A percentile compares a stretch with the other conserved stretches of the same genome.
Conservation (phyloP, 805 yeast genomes). For the Starmerella bombicola region DNA sequence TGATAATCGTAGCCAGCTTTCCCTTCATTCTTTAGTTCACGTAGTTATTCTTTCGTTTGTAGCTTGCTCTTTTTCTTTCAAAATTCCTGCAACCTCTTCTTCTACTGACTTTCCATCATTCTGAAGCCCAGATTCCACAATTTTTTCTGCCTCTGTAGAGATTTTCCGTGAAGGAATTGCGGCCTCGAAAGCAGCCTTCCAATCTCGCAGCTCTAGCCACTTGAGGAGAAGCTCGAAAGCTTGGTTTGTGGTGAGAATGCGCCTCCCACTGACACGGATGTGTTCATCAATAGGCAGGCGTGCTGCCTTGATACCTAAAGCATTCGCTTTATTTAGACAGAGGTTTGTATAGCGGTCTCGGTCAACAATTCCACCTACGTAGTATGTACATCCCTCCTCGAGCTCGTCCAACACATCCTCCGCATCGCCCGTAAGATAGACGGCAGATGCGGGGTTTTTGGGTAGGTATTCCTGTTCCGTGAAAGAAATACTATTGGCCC, state of each 20-base stretch:
- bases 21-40: too few species aligned
- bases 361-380: slow-evolving; percentile 93
- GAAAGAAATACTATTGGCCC: slow-evolving; percentile 52
- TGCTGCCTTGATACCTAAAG: slow-evolving; percentile 56
- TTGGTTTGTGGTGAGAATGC: slow-evolving; percentile 85
- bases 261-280: slow-evolving; percentile 70
- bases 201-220: slow-evolving; percentile 66
- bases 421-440: slow-evolving; percentile 82
- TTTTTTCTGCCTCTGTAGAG: neutral
- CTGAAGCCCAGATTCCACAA: too few species aligned
- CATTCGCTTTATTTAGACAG: slow-evolving; percentile 70
- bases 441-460: slow-evolving; percentile 16
- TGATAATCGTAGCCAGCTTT: too few species aligned
- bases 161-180: slow-evolving; percentile 72
- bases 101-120: too few species aligned
- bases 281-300: slow-evolving; percentile 79
- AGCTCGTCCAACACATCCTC: slow-evolving; percentile 52
- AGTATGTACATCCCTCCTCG: slow-evolving; percentile 59
- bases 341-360: slow-evolving; percentile 76
- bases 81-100: too few species aligned
- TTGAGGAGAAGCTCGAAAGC: slow-evolving; percentile 78
- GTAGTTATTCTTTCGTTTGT: too few species aligned
- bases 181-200: slow-evolving; percentile 79
- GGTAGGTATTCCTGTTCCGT: slow-evolving; percentile 27
- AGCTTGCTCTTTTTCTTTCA: too few species aligned